phyloP scores from a whole-genome alignment of 106 monocot genomes.

The Ottelia alismoides region DNA sequence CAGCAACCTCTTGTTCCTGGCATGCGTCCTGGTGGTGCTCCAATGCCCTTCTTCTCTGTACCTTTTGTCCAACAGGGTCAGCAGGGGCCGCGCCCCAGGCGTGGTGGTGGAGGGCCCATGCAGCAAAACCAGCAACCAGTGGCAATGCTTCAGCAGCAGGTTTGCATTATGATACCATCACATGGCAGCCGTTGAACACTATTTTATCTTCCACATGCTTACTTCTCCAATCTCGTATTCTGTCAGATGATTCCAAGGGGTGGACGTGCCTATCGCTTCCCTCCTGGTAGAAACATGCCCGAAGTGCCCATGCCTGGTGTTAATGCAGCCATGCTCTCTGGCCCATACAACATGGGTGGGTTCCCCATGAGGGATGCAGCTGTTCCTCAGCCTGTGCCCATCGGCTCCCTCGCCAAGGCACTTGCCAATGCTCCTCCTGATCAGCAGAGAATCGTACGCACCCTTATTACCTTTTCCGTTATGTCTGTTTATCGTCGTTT shows the following conservation, averaged over 20 bases:
- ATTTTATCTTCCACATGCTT: neutral
- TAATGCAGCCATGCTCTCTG: slow-evolving; percentile 17
- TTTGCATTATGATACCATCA: neutral
- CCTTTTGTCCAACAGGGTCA: slow-evolving; percentile 77
- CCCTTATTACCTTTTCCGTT: neutral
- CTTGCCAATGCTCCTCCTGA: slow-evolving; percentile 47
- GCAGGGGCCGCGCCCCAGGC: slow-evolving; percentile 66
- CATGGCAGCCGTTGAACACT: neutral
- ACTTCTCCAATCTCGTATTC: neutral
- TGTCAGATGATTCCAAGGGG: slow-evolving; percentile 42
- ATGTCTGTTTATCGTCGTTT: neutral
- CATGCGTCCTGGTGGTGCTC: slow-evolving; percentile 77
- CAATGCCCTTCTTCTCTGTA: slow-evolving; percentile 74
- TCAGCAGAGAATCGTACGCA: slow-evolving; percentile 27
- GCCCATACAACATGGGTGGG: slow-evolving; percentile 24
- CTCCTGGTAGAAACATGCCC: slow-evolving; percentile 32
- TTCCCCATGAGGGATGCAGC: slow-evolving; percentile 22
- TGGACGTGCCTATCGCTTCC: slow-evolving; percentile 31
- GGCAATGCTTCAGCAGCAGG: slow-evolving; percentile 76
- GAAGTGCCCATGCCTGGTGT: slow-evolving; percentile 24
- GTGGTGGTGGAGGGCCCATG: slow-evolving; percentile 43
- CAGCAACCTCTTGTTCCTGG: slow-evolving; percentile 87
- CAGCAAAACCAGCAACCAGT: slow-evolving; percentile 71
- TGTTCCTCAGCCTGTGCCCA: slow-evolving; percentile 28
- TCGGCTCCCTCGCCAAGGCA: slow-evolving; percentile 27